These are phyloP conservation scores for Apiospora arundinis DNA, from an alignment of 2,329 filamentous ascomycete genomes.

Conservation along the genomic window DNA sequence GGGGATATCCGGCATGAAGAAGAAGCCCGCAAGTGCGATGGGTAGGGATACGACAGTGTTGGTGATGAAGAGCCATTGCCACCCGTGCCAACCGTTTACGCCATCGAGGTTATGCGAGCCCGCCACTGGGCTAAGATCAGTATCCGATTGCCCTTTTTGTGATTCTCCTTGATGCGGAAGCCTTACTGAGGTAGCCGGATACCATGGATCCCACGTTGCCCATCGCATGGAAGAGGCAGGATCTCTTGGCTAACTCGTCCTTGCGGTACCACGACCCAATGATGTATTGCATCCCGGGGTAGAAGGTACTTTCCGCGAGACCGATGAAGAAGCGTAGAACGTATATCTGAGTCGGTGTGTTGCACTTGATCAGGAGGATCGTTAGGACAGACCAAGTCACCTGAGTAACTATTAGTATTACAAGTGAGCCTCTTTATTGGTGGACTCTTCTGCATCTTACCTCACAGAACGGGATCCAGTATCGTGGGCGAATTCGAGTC, in stretches of 20 bases:
- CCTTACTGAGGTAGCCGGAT: constrained; percentile 54
- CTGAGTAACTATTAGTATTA: neutral
- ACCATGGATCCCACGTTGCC: constrained; percentile 43
- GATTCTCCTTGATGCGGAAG: neutral
- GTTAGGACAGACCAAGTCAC: constrained; percentile 41
- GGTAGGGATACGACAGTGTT: constrained; percentile 61
- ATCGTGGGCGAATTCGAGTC: constrained; percentile 44
- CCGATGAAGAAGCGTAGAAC: constrained; percentile 45
- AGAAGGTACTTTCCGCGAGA: constrained; percentile 38
- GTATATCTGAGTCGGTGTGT: constrained; percentile 41
- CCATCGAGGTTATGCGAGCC: constrained; percentile 57
- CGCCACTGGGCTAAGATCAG: constrained; percentile 41
- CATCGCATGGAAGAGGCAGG: constrained; percentile 45
- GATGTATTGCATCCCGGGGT: constrained; percentile 43
- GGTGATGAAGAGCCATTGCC: constrained; percentile 59
- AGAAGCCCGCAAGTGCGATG: constrained; percentile 55
- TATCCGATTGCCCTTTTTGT: neutral
- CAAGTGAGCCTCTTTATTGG: too few relatives aligned
- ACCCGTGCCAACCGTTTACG: constrained; percentile 54
- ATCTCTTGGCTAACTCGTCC: constrained; percentile 53
- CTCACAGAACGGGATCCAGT: constrained; percentile 45
- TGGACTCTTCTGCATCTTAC: too few relatives aligned
- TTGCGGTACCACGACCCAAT: constrained; percentile 47
- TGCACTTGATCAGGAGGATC: constrained; percentile 42
- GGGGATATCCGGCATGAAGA: constrained; percentile 49